Evolutionary conservation across 352 stramenopile genomes (phyloP), one percentile per base, ranked within the genome.

Genomic region (Globisporangium apiculatum): DNA sequence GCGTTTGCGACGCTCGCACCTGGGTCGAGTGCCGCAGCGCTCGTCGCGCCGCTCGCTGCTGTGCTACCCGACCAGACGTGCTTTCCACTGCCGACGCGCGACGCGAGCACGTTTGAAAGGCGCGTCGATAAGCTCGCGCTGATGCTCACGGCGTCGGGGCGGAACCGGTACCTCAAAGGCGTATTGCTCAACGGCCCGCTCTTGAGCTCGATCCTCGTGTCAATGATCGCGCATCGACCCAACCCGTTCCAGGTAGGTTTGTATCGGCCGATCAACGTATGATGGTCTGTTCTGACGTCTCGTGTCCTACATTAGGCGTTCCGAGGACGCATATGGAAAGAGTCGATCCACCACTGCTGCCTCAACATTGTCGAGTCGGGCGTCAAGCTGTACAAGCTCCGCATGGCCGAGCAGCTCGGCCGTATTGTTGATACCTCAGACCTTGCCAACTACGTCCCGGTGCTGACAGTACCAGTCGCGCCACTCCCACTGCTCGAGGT

Each of bases 261-360:
- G 14, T 18, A 24, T 31, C 1, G 1, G n/a, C 1, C 7, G 14
- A 46, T 45, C 31, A 5, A 35, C 50, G 6, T 36, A 14, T 31
- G 24, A 31, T 31, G 2, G 24, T 31, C 24, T 31, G 24, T 31
- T 31, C 45, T 31, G n/a, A 35, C 45, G 17, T n/a, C 15, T 18
- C 36, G 14, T 53, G 45, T 40, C 35, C 36, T 18, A 53, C 5
- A 5, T 31, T 53, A 91, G 82, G 80, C 70, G 15, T 92, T 92
- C 42, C 69, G 66, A 3, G 76, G 80, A 0, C 68, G 69, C 24
- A 73, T 91, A 46, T 92, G 83, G 80, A 85, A 87, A 56, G 79
- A 90, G 9, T 81, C 75, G 35, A 86, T 92, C 55, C 73, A 89
- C 60, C 88, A 90, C 41, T 92, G 83, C 58, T 92, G 83, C 48